A percentile compares a stretch with the other conserved stretches of the same genome.
These are phyloP conservation scores for Colletotrichum sp. DNA, from an alignment of 2,329 filamentous ascomycete genomes.

Conservation along the genomic window DNA sequence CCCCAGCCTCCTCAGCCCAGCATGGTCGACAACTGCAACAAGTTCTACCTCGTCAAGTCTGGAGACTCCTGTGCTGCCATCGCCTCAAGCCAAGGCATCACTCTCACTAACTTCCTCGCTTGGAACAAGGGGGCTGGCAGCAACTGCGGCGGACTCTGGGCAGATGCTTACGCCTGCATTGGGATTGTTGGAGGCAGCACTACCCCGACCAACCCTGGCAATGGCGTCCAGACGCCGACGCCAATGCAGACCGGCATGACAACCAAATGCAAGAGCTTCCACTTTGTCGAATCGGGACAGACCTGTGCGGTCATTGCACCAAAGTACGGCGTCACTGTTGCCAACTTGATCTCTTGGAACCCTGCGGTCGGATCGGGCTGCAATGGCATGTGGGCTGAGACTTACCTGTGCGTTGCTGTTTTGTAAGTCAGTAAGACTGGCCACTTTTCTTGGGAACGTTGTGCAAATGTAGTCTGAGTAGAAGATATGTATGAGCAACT, in stretches of 20 bases:
- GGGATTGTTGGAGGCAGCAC: not conserved
- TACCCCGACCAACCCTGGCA: not conserved
- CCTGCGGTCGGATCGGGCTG: not conserved
- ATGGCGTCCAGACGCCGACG: slow-evolving; percentile 17
- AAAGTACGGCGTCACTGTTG: not conserved
- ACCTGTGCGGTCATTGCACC: slow-evolving; percentile 6
- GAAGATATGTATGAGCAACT: not conserved
- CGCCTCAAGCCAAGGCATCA: slow-evolving; percentile 10
- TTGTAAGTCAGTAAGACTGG: not conserved
- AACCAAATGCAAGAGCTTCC: slow-evolving; percentile 19
- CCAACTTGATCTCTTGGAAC: slow-evolving; percentile 5
- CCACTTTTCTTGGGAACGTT: not conserved
- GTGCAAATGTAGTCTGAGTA: not conserved
- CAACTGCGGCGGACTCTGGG: slow-evolving; percentile 28
- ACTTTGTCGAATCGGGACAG: not conserved
- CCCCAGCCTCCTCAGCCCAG: not conserved
- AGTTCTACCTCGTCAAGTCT: not conserved
- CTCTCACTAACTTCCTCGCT: slow-evolving; percentile 24
- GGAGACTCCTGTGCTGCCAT: not conserved
- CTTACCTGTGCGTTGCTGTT: not conserved
- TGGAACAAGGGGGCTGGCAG: slow-evolving; percentile 35
- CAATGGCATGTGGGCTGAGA: not conserved
- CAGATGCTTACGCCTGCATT: slow-evolving; percentile 16
- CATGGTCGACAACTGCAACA: not conserved
- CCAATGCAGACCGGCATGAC: slow-evolving; percentile 17